Conservation (phyloP, 1,284 basidiomycete genomes). For the Ustilago trichophora region DNA sequence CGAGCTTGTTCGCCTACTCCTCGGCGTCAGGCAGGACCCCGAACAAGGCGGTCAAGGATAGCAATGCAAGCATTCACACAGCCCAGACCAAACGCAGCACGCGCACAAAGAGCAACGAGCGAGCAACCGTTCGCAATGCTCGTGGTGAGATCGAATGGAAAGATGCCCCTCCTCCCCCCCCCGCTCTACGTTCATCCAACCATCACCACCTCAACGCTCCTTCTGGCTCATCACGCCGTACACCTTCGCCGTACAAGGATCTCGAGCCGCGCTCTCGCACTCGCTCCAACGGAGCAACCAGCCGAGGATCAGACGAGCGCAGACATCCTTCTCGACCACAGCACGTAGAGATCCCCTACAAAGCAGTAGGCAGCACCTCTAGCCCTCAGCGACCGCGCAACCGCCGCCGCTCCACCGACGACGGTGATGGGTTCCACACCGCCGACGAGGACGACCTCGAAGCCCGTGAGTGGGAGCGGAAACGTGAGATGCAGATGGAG, state of each 20-base stretch:
- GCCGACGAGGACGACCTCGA: slow-evolving; percentile 42
- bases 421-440: slow-evolving; percentile 34
- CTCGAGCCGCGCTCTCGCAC: slow-evolving; percentile 5
- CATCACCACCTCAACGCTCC: neutral
- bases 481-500: slow-evolving; percentile 33
- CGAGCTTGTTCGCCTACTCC: slow-evolving; percentile 42
- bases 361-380: slow-evolving; percentile 11
- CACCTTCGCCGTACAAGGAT: slow-evolving; percentile 16
- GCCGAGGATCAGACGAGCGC: slow-evolving; percentile 15
- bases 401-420: slow-evolving; percentile 30
- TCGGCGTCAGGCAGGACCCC: slow-evolving; percentile 5
- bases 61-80: slow-evolving; percentile 26
- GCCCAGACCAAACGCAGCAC: slow-evolving; percentile 16
- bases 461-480: slow-evolving; percentile 42
- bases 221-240: slow-evolving; percentile 6
- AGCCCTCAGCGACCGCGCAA: slow-evolving; percentile 10
- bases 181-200: slow-evolving; percentile 5
- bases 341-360: slow-evolving; percentile 5
- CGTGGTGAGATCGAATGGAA: slow-evolving; percentile 52
- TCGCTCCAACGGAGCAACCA: slow-evolving; percentile 9
- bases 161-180: slow-evolving; percentile 15
- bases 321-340: slow-evolving; percentile 5
- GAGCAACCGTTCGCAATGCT: slow-evolving; percentile 38
- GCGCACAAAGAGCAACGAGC: slow-evolving; percentile 23
- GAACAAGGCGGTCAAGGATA: slow-evolving; percentile 28